These are phyloP conservation scores for Colletotrichum spaethianum DNA, from an alignment of 2,329 filamentous ascomycete genomes.

Conservation along the genomic window DNA sequence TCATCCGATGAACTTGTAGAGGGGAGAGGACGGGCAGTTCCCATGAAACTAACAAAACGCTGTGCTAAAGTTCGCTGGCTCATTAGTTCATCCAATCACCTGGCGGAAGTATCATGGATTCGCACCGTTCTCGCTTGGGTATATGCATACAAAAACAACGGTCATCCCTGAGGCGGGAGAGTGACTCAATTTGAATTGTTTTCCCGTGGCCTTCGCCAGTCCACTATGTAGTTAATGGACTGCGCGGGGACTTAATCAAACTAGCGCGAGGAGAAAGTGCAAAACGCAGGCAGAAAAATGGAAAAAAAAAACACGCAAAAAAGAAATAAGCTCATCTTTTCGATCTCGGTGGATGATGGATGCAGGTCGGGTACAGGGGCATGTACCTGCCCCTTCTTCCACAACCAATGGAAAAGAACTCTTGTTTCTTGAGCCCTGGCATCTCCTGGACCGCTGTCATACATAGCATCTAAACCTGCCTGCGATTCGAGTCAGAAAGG, in stretches of 20 bases:
- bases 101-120: background rate
- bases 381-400: too few relatives aligned
- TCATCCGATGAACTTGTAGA: constrained; percentile 18
- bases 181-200: background rate
- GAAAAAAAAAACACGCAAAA: background rate
- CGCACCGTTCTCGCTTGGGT: background rate
- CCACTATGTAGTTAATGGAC: background rate
- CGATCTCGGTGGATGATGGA: background rate
- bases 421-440: background rate
- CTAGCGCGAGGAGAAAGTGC: background rate
- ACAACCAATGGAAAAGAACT: background rate
- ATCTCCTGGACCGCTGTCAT: background rate
- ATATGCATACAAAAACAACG: background rate
- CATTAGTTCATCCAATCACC: constrained; percentile 26
- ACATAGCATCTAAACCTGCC: background rate
- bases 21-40: background rate
- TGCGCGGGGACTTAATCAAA: background rate
- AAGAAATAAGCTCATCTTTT: constrained; percentile 17
- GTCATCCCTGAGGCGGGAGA: constrained; percentile 13
- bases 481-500: background rate
- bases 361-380: background rate
- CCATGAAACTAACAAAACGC: background rate
- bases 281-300: too few relatives aligned
- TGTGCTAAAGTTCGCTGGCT: background rate
- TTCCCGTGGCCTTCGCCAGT: background rate